Percentiles rank a stretch among this genome's conserved stretches.
These are phyloP conservation scores for Trichoderma cornu-damae DNA, from an alignment of 2,329 filamentous ascomycete species.

Conservation along the genomic window DNA sequence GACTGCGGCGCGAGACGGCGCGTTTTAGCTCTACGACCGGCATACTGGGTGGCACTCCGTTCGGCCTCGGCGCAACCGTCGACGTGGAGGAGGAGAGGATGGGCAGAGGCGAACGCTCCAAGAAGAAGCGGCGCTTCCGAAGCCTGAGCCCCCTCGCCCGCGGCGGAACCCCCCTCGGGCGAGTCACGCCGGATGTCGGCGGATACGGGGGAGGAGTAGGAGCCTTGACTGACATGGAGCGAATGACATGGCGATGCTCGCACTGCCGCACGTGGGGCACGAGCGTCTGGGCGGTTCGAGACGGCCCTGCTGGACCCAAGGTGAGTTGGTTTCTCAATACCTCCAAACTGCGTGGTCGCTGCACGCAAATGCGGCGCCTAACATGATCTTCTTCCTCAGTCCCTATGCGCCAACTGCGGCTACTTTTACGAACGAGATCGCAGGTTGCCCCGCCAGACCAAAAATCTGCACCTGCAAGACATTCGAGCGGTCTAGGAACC, in stretches of 20 bases:
- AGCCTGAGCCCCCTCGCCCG: slow-evolving; percentile 77
- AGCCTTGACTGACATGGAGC: slow-evolving; percentile 69
- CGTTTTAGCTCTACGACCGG: slow-evolving; percentile 83
- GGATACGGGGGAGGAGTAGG: slow-evolving; percentile 68
- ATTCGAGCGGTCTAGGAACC: slow-evolving; percentile 30
- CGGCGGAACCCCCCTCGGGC: slow-evolving; percentile 56
- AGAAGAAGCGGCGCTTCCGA: slow-evolving; percentile 90
- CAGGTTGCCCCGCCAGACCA: slow-evolving; percentile 58
- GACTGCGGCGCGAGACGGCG: slow-evolving; percentile 84
- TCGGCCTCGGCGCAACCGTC: slow-evolving; percentile 50
- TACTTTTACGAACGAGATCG: slow-evolving; percentile 83
- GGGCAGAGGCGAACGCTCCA: slow-evolving; percentile 85
- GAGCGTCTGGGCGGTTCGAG: slow-evolving; percentile 89
- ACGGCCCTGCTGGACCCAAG: slow-evolving; percentile 78
- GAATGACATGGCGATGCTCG: slow-evolving; percentile 76
- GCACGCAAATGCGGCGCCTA: neutral
- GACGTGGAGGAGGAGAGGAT: slow-evolving; percentile 71
- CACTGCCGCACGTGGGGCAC: slow-evolving; percentile 87
- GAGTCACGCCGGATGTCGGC: slow-evolving; percentile 76
- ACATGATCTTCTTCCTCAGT: slow-evolving; percentile 45
- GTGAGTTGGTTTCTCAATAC: slow-evolving; percentile 47
- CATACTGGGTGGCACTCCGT: slow-evolving; percentile 70
- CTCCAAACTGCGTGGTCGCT: neutral
- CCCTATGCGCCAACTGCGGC: slow-evolving; percentile 90
- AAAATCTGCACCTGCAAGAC: slow-evolving; percentile 37